These are phyloP conservation scores for Hymenoscyphus scutula DNA, from an alignment of 2,329 filamentous ascomycete genomes.

Conservation along the genomic window DNA sequence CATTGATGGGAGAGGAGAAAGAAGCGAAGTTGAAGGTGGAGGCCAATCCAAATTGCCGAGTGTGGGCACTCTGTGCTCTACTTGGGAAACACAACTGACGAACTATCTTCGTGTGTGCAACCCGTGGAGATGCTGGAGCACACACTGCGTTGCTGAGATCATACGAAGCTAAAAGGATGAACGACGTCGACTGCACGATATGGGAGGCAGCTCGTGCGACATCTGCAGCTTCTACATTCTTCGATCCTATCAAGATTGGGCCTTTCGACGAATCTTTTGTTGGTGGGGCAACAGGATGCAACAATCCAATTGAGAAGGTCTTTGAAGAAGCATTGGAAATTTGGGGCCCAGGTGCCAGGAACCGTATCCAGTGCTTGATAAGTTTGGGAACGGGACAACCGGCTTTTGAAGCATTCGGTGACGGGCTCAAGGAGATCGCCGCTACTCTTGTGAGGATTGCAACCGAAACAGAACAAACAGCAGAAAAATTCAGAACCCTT, in stretches of 20 bases:
- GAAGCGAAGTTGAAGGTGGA: not conserved
- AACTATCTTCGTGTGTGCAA: no score
- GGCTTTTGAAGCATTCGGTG: not conserved
- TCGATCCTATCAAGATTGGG: constrained; percentile 7
- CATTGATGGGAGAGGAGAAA: not conserved
- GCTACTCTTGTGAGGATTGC: not conserved
- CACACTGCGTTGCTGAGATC: not conserved
- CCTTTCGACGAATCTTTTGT: not conserved
- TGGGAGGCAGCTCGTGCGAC: constrained; percentile 14
- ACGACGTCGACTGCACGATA: constrained; percentile 3
- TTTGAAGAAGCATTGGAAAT: not conserved
- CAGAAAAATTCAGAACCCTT: not conserved
- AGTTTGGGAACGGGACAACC: constrained; percentile 3
- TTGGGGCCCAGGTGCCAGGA: not conserved
- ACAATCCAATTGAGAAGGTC: constrained; percentile 7
- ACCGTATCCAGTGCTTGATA: not conserved
- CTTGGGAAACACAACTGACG: not conserved
- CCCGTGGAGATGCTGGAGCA: no score
- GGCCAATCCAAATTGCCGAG: not conserved
- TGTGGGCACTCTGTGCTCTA: not conserved
- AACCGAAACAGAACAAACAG: not conserved
- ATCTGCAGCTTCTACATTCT: constrained; percentile 11
- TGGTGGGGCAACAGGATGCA: constrained; percentile 9
- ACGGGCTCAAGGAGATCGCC: not conserved
- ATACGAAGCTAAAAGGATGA: not conserved